Evolutionary conservation across 441 rosid genomes (phyloP), one percentile per base, ranked within the genome.

Genomic region (Erodium moschatum): DNA sequence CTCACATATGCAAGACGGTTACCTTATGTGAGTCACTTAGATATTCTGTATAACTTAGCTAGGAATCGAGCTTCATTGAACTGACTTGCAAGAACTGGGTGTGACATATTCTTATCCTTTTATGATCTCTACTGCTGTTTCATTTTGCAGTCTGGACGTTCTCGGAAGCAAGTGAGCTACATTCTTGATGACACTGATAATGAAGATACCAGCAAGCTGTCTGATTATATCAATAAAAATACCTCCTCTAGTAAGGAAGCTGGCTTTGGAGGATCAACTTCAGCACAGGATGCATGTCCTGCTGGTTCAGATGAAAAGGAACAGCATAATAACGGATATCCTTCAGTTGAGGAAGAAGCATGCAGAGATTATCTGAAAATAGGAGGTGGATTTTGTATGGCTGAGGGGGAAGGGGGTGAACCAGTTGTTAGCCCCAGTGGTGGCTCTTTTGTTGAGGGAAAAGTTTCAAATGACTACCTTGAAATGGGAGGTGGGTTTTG

Each of bases 401-500:
- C 79, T 77, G 94, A 85, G 69, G 85, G 50, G 19, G 84, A 79
- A 70, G 70, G 5, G 66, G 81, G 72, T 69, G 64, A 67, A n/a
- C 72, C 67, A 68, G 75, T 64, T 62, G 61, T 19, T 18, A 68
- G 75, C 72, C 73, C 10, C 61, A 35, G 40, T 35, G 40, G 9
- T 35, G 40, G 40, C 40, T 35, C 40, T 35, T 35, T 35, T 35
- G 6, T 44, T 52, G 80, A 74, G 68, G 74, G 65, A 11, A 71
- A 73, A 75, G 38, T 67, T 63, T 74, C 79, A 3, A 69, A 75
- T 65, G 87, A 81, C 68, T 83, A 85, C 81, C 81, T 78, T 66
- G 68, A 67, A 73, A 67, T 73, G 11, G 98, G 96, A 65, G 92
- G 93, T 0, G 96, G 96, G 38, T 90, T 89, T 77, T 91, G 92